Base-by-base conservation (phyloP, 1,284 basidiomycete species). In the Leccinum colubrinum region DNA sequence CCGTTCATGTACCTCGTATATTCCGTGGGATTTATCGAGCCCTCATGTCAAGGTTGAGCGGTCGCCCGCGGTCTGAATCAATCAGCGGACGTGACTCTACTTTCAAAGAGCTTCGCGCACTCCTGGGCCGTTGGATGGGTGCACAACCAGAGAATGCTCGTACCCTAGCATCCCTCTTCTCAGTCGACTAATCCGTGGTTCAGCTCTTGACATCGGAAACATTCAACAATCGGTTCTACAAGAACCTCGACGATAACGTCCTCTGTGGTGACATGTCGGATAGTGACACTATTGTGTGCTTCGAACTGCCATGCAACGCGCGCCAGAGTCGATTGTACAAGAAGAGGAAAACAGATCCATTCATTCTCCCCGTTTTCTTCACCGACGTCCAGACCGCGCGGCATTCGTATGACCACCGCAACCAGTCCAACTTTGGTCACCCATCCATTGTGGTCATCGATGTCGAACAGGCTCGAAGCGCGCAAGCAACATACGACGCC, bases 1-100 rank as follows among this genome's bases (percentile, higher is more conserved):
- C 96, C 96, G 14, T 98, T 97, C 83, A 98, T 98, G 97, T 99
- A 99, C 77, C 87, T 99, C 67, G 64, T 96, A 92, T 72, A 80
- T 98, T 41, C 94, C 96, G 6, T 89, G 86, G 80, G 91, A 95
- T 71, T 59, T 80, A 5, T 74, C 76, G 7, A 85, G 86, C 68
- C 82, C 85, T 0, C 87, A 91, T 65, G 75, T 87, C 52, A 84
- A 85, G 78, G 90, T 91, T 64, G 58, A 77, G 51, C 27, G 50
- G 8, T 58, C 62, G 5, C 37, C 11, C 7, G 48, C 12, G 11
- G 39, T 25, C 4, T 56, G 43, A 22, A 33, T 65, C 25, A 52
- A 22, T 43, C 39, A 41, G 41, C 55, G 83, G 85, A 53, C 82
- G 86, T 30, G 89, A 94, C 70, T 83, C 91, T 1, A 88, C 89